These are phyloP conservation scores for Fusarium veterinarium DNA, from an alignment of 2,329 filamentous ascomycete genomes.

Conservation along the genomic window DNA sequence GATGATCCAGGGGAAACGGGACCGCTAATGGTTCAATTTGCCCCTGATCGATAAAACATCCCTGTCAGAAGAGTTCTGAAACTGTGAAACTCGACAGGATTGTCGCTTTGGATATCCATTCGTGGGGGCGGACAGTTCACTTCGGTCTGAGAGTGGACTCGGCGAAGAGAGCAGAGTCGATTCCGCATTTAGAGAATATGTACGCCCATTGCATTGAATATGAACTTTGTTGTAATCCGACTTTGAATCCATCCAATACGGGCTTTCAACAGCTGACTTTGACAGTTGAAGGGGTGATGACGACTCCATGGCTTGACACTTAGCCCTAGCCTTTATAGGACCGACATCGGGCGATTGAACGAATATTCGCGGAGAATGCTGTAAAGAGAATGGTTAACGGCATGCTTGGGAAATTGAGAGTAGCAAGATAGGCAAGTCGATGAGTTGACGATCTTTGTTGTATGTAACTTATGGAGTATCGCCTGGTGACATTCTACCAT, in stretches of 20 bases:
- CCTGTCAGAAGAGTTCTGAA: constrained; percentile 34
- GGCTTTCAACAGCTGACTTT: neutral
- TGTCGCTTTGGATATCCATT: constrained; percentile 7
- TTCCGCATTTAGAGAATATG: neutral
- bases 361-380: constrained; percentile 9
- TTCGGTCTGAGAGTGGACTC: neutral
- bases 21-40: constrained; percentile 37
- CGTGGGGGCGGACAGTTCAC: neutral
- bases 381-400: neutral
- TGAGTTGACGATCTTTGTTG: neutral
- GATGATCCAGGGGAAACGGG: constrained; percentile 32
- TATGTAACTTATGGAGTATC: neutral
- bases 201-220: neutral
- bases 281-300: constrained; percentile 15
- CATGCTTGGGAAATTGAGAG: neutral
- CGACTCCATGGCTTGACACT: constrained; percentile 10
- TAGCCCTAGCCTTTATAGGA: constrained; percentile 4
- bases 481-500: neutral
- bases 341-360: constrained; percentile 5
- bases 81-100: constrained; percentile 35
- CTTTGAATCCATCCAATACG: neutral
- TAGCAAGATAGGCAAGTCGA: neutral
- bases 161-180: neutral
- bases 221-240: neutral
- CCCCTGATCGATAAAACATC: constrained; percentile 23